These are phyloP conservation scores for Xanthoconium purpureum DNA, from an alignment of 768 basidiomycete genomes.

Conservation along the genomic window DNA sequence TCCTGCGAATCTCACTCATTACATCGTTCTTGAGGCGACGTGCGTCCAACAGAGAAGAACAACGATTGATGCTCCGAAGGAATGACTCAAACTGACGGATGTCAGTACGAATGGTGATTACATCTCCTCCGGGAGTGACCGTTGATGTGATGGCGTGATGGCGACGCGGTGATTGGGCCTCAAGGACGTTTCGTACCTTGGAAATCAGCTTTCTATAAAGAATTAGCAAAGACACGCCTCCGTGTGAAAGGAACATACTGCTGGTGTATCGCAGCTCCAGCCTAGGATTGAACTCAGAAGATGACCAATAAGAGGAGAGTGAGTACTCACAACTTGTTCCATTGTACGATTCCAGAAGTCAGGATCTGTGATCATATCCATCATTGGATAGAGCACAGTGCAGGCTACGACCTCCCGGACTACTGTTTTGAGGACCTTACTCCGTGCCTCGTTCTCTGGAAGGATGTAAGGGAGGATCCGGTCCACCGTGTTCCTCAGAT, in stretches of 20 bases:
- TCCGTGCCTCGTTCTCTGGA: constrained; percentile 70
- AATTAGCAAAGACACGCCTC: background rate
- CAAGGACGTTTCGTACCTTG: constrained; percentile 80
- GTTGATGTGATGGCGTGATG: constrained; percentile 41
- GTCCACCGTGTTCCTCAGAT: constrained; percentile 71
- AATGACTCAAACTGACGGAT: constrained; percentile 88
- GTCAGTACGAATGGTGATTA: constrained; percentile 80
- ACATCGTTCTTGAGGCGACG: constrained; percentile 89
- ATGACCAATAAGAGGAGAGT: background rate
- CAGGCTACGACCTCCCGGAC: constrained; percentile 82
- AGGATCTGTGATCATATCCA: constrained; percentile 92
- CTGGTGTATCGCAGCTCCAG: constrained; percentile 68
- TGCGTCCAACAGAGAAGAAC: constrained; percentile 84
- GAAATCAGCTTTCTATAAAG: constrained; percentile 71
- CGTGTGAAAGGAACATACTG: constrained; percentile 39
- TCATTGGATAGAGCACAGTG: constrained; percentile 76
- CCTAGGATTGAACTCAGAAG: constrained; percentile 34
- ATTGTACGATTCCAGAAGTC: constrained; percentile 96
- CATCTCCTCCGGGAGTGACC: constrained; percentile 49
- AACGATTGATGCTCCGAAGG: constrained; percentile 76
- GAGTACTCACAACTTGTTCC: constrained; percentile 79
- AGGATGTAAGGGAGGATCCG: constrained; percentile 68
- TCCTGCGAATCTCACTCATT: constrained; percentile 84
- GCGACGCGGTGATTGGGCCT: constrained; percentile 68
- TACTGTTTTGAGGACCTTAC: constrained; percentile 67